These are phyloP conservation scores for Ustilago bromivora DNA, from an alignment of 1,284 basidiomycete species.

Conservation along the genomic window DNA sequence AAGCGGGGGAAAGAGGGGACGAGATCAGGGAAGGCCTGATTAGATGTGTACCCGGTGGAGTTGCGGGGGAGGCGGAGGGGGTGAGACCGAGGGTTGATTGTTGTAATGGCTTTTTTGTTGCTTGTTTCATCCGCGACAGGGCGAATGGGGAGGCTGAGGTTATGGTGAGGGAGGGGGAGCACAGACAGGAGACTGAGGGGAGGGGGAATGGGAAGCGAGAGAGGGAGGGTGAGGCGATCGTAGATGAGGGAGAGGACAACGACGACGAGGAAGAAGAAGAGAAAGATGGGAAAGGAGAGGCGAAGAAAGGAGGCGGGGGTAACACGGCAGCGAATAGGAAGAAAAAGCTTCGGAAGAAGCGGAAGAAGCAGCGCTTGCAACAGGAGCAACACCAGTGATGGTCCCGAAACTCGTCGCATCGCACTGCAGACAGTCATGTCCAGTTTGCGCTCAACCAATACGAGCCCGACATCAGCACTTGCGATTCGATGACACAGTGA, in stretches of 20 bases:
- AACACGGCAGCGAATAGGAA: constrained; percentile 38
- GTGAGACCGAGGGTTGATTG: constrained; percentile 32
- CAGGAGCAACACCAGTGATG: neutral
- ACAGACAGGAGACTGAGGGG: neutral
- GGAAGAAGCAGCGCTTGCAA: constrained; percentile 38
- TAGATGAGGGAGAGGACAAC: constrained; percentile 1
- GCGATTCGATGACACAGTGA: too few species aligned
- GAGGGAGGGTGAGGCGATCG: constrained; percentile 7
- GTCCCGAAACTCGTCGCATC: neutral
- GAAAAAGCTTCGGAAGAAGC: constrained; percentile 36
- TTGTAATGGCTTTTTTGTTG: constrained; percentile 65
- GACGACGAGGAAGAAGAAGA: constrained; percentile 11
- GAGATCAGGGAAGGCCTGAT: constrained; percentile 44
- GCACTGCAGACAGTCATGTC: neutral
- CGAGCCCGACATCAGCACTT: too few species aligned
- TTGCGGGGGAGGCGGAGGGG: constrained; percentile 3
- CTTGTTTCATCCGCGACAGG: constrained; percentile 46
- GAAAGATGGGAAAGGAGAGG: neutral
- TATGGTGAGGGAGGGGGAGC: neutral
- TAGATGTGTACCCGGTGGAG: constrained; percentile 54
- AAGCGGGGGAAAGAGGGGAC: constrained; percentile 6
- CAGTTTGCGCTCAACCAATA: too few species aligned
- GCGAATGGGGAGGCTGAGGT: neutral
- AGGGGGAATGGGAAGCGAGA: constrained; percentile 1
- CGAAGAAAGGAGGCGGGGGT: neutral